Base-by-base conservation (phyloP, 768 basidiomycete genomes). In the Boletus speciosus region DNA sequence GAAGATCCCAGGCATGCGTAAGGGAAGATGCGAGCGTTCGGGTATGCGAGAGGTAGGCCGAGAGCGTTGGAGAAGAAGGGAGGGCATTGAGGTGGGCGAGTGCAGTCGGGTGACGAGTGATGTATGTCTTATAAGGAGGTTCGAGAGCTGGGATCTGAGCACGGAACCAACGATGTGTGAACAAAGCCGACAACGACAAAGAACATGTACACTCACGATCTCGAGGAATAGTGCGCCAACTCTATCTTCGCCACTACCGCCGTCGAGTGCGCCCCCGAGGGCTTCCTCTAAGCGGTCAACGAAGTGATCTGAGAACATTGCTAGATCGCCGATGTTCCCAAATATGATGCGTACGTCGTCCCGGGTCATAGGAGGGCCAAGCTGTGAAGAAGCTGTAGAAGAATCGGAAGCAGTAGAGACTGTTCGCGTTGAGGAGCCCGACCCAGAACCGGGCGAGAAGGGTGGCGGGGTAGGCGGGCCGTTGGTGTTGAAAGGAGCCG, bases 1-100 rank as follows among this genome's bases (percentile, higher is more conserved):
- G 79, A 27, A 99, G 82, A 67, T 99, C 96, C 87, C 93, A 94
- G 3, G 93, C 90, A 63, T 92, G 86, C 0, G 91, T 89, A 12
- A 89, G 78, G 23, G 82, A 79, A 2, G 84, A 80, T 1, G 89
- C 86, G 36, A 88, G 76, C 11, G 74, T 77, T 54, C 82, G 80
- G 16, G 88, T 88, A 35, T 83, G 81, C 10, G 78, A 68, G 43
- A 90, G 77, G 69, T 93, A 94, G 4, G 78, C 73, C 1, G 70
- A 60, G 8, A 95, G 78, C 1, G 84, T 79, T 4, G 50, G 69
- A 34, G 56, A 78, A 63, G 70, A 50, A 15, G 66, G 62, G 19
- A 84, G 73, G 35, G 70, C 61, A 48, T 76, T 76, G 27, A 92
- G 80, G 62, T 89, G 88, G 34, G 82, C 76, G 41, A 92, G 77